Base-by-base conservation (phyloP, 768 basidiomycete genomes). In the Neoboletus subvelutipes region DNA sequence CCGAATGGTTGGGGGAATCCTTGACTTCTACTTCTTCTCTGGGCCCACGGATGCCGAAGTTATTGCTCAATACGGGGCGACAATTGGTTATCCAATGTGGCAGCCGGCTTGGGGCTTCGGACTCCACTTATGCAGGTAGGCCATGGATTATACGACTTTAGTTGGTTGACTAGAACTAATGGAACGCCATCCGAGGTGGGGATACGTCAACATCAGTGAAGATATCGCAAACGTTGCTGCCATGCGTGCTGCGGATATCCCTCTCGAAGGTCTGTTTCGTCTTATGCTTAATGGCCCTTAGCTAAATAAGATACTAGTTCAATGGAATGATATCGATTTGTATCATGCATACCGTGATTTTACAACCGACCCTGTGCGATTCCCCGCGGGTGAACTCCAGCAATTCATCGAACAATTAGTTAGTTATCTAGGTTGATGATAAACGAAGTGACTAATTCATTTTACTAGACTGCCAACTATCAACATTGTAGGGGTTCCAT, bases 291-390 rank as follows among this genome's bases (percentile, higher is more conserved):
- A 34, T 47, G 26, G 4, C 11, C 26, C 20, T 29, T 11, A 20
- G 12, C 36, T 58, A 6, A 69, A 55, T 17, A 20, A 18, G 0
- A 20, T 13, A 28, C 20, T 36, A 86, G 86, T 83, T 43, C 87
- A 87, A 79, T 90, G 88, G 88, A 88, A 86, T 64, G 88, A 89
- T 61, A 87, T 90, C 57, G 87, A 90, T 70, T 59, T 89, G 51
- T 89, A 87, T 61, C 83, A 87, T 61, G 81, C 85, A 28, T 75
- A 79, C 36, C 78, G 88, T 17, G 87, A 87, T 69, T 88, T 88
- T 60, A 90, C 88, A 5, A 71, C 79, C 8, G 87, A 88, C 65
- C 86, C 86, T 13, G 78, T 83, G 29, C 79, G 75, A 43, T 90
- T 83, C 75, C 83, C 87, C 6, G 72, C 66, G 17, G 76, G 80